A percentile compares a stretch with the other conserved stretches of the same genome.
These are phyloP conservation scores for Elaeis oleifera DNA, from an alignment of 202 grass and related monocot species.

Conservation along the genomic window DNA sequence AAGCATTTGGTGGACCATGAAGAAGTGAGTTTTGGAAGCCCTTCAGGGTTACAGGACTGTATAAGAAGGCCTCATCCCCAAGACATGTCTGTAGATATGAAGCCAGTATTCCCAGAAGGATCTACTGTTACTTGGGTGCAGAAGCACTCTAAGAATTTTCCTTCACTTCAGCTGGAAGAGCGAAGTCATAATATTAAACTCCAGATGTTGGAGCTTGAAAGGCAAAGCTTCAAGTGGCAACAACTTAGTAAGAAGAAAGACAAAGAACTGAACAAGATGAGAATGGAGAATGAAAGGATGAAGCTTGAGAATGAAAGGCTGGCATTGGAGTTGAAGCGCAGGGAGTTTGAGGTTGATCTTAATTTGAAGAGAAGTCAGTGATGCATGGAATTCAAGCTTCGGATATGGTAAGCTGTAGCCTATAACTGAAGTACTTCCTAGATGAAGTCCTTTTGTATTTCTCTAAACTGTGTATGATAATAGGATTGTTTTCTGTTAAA, in stretches of 20 bases:
- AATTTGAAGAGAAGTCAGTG: constrained; percentile 35
- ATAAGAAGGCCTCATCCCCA: constrained; percentile 24
- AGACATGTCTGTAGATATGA: constrained; percentile 36
- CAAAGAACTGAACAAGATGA: constrained; percentile 63
- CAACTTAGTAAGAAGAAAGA: constrained; percentile 66
- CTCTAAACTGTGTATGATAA: background rate
- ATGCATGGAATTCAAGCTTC: constrained; percentile 6
- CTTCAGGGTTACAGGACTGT: background rate
- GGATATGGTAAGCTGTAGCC: background rate
- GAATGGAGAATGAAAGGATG: constrained; percentile 73
- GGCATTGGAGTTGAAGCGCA: constrained; percentile 57
- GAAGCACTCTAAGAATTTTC: background rate
- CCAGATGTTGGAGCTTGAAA: constrained; percentile 58
- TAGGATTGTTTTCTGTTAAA: too few relatives aligned
- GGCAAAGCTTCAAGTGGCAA: constrained; percentile 57
- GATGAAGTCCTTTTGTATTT: background rate
- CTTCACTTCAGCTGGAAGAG: constrained; percentile 35
- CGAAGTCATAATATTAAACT: constrained; percentile 41
- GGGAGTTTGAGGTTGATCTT: constrained; percentile 60
- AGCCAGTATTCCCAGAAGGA: constrained; percentile 27
- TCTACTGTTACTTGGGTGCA: constrained; percentile 10
- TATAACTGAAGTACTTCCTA: background rate
- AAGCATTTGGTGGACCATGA: constrained; percentile 25
- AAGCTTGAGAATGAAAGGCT: constrained; percentile 66
- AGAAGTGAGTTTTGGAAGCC: constrained; percentile 11